These are phyloP conservation scores for Paecilomyces sp. DNA, from an alignment of 2,329 filamentous ascomycete genomes.

Conservation along the genomic window DNA sequence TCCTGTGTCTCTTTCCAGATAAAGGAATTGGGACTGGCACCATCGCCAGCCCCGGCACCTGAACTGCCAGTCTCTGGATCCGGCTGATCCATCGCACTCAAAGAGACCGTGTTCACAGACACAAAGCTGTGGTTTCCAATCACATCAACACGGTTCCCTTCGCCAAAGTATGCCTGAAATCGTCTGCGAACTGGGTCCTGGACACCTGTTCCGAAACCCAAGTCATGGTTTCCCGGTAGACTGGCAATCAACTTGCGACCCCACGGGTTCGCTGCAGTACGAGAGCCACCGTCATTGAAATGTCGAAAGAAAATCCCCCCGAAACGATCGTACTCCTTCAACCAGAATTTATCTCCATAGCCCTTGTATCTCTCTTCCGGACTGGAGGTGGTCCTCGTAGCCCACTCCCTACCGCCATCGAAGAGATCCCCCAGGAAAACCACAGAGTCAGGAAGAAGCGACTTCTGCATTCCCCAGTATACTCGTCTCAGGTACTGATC, in stretches of 20 bases:
- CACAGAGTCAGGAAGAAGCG: constrained; percentile 75
- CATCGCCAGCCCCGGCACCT: constrained; percentile 38
- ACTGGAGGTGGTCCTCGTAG: constrained; percentile 54
- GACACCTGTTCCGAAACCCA: constrained; percentile 83
- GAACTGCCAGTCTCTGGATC: constrained; percentile 41
- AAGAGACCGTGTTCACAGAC: constrained; percentile 78
- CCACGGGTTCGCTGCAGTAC: constrained; percentile 52
- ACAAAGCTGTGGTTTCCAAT: constrained; percentile 95
- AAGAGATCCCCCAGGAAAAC: constrained; percentile 93
- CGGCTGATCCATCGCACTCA: constrained; percentile 65
- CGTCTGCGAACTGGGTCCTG: constrained; percentile 72
- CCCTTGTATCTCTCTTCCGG: constrained; percentile 63
- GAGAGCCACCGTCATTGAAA: constrained; percentile 53
- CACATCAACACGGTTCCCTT: constrained; percentile 83
- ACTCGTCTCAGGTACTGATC: constrained; percentile 84
- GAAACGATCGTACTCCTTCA: constrained; percentile 79
- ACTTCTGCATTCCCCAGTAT: constrained; percentile 68
- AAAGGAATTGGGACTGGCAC: constrained; percentile 45
- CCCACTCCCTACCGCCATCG: constrained; percentile 94
- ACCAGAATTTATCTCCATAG: constrained; percentile 79
- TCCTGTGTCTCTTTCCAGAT: constrained; percentile 71
- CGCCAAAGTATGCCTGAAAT: constrained; percentile 83
- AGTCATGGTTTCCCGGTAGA: constrained; percentile 88
- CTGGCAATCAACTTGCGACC: constrained; percentile 75
- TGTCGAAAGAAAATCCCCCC: constrained; percentile 73